phyloP scores from a whole-genome alignment of 176 grass and related monocot species.

The Triticum monococcum region DNA sequence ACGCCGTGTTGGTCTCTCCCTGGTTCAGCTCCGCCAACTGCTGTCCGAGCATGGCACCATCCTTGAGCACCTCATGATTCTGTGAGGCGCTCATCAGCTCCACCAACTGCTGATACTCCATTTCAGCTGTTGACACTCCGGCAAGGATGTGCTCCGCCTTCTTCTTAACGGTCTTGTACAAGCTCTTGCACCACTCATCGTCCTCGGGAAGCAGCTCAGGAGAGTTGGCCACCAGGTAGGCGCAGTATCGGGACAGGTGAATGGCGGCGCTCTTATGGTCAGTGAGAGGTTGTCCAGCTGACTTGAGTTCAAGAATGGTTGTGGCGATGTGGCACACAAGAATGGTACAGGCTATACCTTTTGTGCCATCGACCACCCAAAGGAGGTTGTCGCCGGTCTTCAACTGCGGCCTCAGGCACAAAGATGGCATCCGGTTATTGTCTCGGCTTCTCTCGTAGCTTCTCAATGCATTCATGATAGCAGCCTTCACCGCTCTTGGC shows the following conservation, averaged over 20 bases:
- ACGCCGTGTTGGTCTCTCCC: background rate
- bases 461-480: background rate
- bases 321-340: conserved; percentile 33
- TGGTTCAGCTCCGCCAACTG: background rate
- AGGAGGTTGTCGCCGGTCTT: background rate
- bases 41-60: background rate
- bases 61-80: background rate
- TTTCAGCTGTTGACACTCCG: background rate
- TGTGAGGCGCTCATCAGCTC: background rate
- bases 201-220: conserved; percentile 16
- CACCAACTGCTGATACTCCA: background rate
- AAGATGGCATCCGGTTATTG: background rate
- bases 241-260: background rate
- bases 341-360: background rate
- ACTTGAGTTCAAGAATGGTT: conserved; percentile 4
- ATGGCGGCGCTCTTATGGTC: background rate
- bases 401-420: background rate
- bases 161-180: conserved; percentile 20
- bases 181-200: background rate
- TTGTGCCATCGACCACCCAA: background rate
- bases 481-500: background rate
- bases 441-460: background rate
- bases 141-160: background rate
- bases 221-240: background rate
- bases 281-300: background rate